A percentile compares a stretch with the other conserved stretches of the same genome.
phyloP scores from a whole-genome alignment of 495 filamentous ascomycete species.

The Elasticomyces elasticus region DNA sequence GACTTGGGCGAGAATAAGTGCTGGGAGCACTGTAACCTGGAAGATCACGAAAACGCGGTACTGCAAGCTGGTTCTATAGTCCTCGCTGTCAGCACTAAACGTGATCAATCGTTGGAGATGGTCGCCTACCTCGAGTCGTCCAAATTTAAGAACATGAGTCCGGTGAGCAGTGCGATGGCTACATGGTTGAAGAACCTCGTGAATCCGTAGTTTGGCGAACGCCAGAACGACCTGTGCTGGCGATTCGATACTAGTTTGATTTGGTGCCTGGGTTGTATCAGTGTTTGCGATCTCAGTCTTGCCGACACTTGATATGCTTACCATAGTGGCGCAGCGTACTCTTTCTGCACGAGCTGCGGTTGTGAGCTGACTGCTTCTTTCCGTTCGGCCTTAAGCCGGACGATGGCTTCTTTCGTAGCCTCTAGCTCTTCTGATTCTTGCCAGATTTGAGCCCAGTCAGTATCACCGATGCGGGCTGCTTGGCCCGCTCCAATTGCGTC shows the following conservation, averaged over 20 bases:
- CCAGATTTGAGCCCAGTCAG: constrained; percentile 78
- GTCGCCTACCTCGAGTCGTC: constrained; percentile 44
- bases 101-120: background rate
- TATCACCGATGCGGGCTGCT: constrained; percentile 58
- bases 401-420: constrained; percentile 54
- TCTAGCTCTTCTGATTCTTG: constrained; percentile 58
- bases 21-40: constrained; percentile 45
- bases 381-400: constrained; percentile 52
- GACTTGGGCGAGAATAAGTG: constrained; percentile 66
- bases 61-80: constrained; percentile 47
- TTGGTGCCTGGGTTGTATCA: constrained; percentile 42
- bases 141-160: constrained; percentile 60
- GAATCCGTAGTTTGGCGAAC: constrained; percentile 65
- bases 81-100: background rate
- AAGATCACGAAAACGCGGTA: constrained; percentile 78
- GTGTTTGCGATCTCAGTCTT: background rate
- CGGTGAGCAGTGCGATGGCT: constrained; percentile 61
- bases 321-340: constrained; percentile 63
- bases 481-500: constrained; percentile 76
- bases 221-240: constrained; percentile 60
- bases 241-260: constrained; percentile 55
- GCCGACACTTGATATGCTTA: background rate
- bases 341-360: constrained; percentile 40
- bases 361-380: constrained; percentile 37
- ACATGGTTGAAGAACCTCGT: constrained; percentile 70